Base-by-base conservation (phyloP, 352 stramenopile species). In the Phytophthora boehmeriae region DNA sequence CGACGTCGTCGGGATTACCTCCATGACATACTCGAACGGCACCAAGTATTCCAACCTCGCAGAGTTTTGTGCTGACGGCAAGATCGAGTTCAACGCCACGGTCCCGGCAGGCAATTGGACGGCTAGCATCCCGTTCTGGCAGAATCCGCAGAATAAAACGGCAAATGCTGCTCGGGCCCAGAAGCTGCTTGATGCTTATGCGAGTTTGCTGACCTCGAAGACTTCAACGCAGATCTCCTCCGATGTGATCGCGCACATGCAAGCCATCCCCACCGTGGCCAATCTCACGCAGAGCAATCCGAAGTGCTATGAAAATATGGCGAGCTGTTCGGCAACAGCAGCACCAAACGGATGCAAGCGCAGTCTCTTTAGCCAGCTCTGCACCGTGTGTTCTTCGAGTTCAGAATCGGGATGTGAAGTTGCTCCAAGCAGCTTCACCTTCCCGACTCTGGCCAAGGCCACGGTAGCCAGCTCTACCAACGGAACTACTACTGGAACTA, bases 1-100 rank as follows among this genome's bases (percentile, higher is more conserved):
- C 43, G 83, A 90, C 43, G 56, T 92, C 30, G 83, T 92, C 4
- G 83, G 83, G 38, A 92, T 92, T 70, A 92, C 83, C 9, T 41
- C 46, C 44, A 59, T 88, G 42, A 70, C n/a, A 1, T 73, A 62
- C 49, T 61, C 68, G 17, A 16, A 39, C 23, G 34, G 55, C 11
- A 17, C 54, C 9, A 63, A 42, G 6, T 88, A 88, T 59, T 25
- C 60, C 8, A 75, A 83, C 61, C 84, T 87, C 52, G 62, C 48
- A 4, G 74, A 83, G 47, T 93, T 93, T 54, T 91, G 80, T 49
- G 0, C 56, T 2, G 78, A 78, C 30, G 77, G 78, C 16, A 52
- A 59, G 2, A 50, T 86, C 44, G 77, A 87, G 63, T 88, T 87
- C 63, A 59, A 71, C 17, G 64, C 59, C 1, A 30, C 51, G 0